A percentile compares a stretch with the other conserved stretches of the same genome.
These are phyloP conservation scores for Isatis tinctoria DNA, from an alignment of 345 rosid genomes.

Conservation along the genomic window DNA sequence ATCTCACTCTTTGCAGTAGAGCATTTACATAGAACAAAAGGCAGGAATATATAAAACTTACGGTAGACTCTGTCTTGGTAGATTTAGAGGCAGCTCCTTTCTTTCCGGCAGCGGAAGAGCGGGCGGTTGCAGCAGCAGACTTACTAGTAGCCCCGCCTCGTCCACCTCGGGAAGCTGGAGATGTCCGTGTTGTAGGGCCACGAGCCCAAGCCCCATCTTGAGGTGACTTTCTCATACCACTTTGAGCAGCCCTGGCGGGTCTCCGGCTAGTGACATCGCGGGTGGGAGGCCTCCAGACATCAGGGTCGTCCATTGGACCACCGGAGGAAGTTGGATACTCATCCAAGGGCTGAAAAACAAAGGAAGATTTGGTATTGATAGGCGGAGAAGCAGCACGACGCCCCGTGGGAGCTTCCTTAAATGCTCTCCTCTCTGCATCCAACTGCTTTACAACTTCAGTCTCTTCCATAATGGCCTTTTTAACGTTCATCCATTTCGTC, in stretches of 20 bases:
- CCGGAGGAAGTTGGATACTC: constrained; percentile 93
- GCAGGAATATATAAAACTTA: constrained; percentile 31
- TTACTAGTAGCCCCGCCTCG: constrained; percentile 58
- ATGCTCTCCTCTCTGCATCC: constrained; percentile 89
- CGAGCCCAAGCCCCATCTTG: constrained; percentile 97
- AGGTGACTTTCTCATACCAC: constrained; percentile 75
- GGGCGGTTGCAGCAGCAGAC: constrained; percentile 54
- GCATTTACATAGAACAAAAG: not conserved
- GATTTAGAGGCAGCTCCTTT: constrained; percentile 68
- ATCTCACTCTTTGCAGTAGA: not conserved
- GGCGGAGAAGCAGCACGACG: constrained; percentile 87
- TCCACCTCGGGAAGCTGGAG: constrained; percentile 65
- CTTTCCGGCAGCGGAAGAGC: constrained; percentile 75
- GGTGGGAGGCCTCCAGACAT: constrained; percentile 99
- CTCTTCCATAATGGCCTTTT: constrained; percentile 89
- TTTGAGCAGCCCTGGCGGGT: constrained; percentile 75
- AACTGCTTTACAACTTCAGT: constrained; percentile 84
- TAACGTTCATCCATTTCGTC: constrained; percentile 94
- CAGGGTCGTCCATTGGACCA: constrained; percentile 90
- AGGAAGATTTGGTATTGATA: constrained; percentile 71
- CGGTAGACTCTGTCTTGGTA: constrained; percentile 68
- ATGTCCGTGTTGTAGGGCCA: constrained; percentile 54
- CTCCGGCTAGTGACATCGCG: constrained; percentile 71
- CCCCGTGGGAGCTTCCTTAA: constrained; percentile 75
- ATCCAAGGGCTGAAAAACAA: constrained; percentile 94